phyloP scores from a whole-genome alignment of 2,329 filamentous ascomycete species.

The Penicillium sp. region DNA sequence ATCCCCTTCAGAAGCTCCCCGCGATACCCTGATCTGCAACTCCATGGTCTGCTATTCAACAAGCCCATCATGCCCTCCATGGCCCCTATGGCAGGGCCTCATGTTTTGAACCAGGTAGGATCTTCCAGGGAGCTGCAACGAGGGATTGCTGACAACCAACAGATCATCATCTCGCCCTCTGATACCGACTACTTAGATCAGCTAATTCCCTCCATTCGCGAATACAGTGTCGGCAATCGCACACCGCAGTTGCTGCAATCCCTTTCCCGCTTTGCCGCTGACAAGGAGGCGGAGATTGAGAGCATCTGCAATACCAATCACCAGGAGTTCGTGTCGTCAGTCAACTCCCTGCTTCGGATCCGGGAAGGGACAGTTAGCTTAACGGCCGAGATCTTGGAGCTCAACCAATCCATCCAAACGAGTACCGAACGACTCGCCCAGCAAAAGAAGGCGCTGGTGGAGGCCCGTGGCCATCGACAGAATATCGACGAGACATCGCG shows the following conservation, averaged over 20 bases:
- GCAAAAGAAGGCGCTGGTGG: conserved; percentile 90
- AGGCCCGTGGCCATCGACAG: conserved; percentile 84
- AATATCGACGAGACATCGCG: conserved; percentile 92
- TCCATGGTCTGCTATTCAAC: not conserved
- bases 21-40: not conserved
- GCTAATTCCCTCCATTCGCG: conserved; percentile 86
- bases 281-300: conserved; percentile 88
- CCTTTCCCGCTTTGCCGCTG: conserved; percentile 73
- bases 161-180: conserved; percentile 90
- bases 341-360: conserved; percentile 88
- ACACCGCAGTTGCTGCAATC: conserved; percentile 70
- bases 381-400: conserved; percentile 81
- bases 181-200: conserved; percentile 95
- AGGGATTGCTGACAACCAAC: conserved; percentile 3
- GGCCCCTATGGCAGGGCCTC: conserved; percentile 17
- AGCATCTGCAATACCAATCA: conserved; percentile 91
- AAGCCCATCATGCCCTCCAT: conserved; percentile 15
- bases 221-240: conserved; percentile 72
- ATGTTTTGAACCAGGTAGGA: conserved; percentile 22
- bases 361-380: conserved; percentile 83
- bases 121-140: too few species aligned
- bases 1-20: not conserved
- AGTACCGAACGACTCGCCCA: conserved; percentile 91
- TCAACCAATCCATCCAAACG: conserved; percentile 91
- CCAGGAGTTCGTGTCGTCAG: conserved; percentile 89